phyloP scores from a whole-genome alignment of 768 basidiomycete genomes.

The Porphyrellus cyaneotinctus region DNA sequence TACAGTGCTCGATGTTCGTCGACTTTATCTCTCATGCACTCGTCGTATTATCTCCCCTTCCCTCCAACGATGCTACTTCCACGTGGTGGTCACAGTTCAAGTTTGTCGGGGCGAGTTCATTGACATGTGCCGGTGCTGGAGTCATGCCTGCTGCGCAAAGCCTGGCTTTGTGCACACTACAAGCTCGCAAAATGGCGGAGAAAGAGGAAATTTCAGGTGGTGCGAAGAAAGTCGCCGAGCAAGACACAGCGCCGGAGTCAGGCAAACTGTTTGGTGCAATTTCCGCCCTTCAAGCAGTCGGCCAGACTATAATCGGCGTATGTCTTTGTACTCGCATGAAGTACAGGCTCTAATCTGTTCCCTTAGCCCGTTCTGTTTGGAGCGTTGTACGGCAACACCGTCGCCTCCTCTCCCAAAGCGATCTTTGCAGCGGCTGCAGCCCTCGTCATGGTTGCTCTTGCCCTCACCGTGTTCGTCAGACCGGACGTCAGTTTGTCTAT shows the following conservation, averaged over 20 bases:
- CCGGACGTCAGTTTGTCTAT: constrained; percentile 29
- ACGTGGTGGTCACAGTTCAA: constrained; percentile 34
- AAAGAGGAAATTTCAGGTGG: constrained; percentile 35
- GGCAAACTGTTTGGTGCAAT: constrained; percentile 72
- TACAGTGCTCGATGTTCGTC: constrained; percentile 59
- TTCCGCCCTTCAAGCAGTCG: constrained; percentile 61
- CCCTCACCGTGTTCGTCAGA: constrained; percentile 42
- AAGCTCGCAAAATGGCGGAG: constrained; percentile 26
- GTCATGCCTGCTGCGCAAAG: constrained; percentile 67
- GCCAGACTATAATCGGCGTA: constrained; percentile 57
- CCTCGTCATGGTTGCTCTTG: constrained; percentile 50
- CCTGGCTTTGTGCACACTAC: constrained; percentile 67
- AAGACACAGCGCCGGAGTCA: constrained; percentile 33
- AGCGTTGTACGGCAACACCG: constrained; percentile 58
- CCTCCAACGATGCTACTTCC: constrained; percentile 30
- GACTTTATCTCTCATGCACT: constrained; percentile 64
- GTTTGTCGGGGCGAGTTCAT: constrained; percentile 57
- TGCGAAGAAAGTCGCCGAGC: constrained; percentile 1
- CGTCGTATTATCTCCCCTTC: constrained; percentile 50
- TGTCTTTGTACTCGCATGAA: constrained; percentile 4
- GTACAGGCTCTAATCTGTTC: constrained; percentile 8
- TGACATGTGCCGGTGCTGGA: constrained; percentile 65
- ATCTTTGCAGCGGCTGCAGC: constrained; percentile 60
- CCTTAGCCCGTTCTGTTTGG: constrained; percentile 67
- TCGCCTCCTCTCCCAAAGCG: constrained; percentile 60